Evolutionary conservation across 495 filamentous ascomycete genomes (phyloP).

Genomic region (Trypethelium eluteriae): DNA sequence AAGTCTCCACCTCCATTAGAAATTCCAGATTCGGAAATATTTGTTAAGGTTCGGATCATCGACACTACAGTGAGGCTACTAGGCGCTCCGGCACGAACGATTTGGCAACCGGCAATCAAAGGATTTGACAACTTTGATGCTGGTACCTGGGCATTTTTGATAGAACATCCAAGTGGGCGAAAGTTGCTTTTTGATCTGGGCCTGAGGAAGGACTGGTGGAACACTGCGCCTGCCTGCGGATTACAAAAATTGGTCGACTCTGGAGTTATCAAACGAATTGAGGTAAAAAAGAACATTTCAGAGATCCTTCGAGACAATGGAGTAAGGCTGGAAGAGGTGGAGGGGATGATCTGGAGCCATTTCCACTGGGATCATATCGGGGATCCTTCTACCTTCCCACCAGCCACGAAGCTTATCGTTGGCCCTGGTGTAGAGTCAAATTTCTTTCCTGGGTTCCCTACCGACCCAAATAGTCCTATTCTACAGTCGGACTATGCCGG

Average conservation of each 20-base stretch:
- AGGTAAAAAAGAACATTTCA: slow-evolving; percentile 18
- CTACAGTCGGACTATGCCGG: slow-evolving; percentile 19
- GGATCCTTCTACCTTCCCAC: slow-evolving; percentile 46
- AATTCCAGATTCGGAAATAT: slow-evolving; percentile 12
- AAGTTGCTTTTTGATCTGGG: slow-evolving; percentile 19
- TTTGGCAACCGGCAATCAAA: slow-evolving; percentile 17
- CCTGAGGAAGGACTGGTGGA: slow-evolving; percentile 19
- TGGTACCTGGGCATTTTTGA: slow-evolving; percentile 16
- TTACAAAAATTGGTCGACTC: background rate
- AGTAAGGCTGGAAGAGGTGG: slow-evolving; percentile 17
- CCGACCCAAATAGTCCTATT: slow-evolving; percentile 15
- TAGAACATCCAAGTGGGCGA: slow-evolving; percentile 16
- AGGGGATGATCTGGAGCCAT: slow-evolving; percentile 22
- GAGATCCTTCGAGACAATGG: slow-evolving; percentile 16
- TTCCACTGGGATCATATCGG: slow-evolving; percentile 57
- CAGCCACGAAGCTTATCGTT: slow-evolving; percentile 42
- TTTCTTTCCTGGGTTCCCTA: slow-evolving; percentile 48
- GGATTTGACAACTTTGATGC: slow-evolving; percentile 14
- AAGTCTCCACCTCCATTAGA: slow-evolving; percentile 12
- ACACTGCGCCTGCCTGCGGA: slow-evolving; percentile 12
- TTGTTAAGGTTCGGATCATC: slow-evolving; percentile 16
- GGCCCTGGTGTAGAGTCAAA: slow-evolving; percentile 48
- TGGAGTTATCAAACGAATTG: slow-evolving; percentile 10
- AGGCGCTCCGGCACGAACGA: background rate
- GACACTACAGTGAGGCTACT: slow-evolving; percentile 14